Percentiles rank a stretch among this genome's conserved stretches.
Evolutionary conservation across 208 protist genomes (phyloP).

Genomic region (Trypanosoma brucei): DNA sequence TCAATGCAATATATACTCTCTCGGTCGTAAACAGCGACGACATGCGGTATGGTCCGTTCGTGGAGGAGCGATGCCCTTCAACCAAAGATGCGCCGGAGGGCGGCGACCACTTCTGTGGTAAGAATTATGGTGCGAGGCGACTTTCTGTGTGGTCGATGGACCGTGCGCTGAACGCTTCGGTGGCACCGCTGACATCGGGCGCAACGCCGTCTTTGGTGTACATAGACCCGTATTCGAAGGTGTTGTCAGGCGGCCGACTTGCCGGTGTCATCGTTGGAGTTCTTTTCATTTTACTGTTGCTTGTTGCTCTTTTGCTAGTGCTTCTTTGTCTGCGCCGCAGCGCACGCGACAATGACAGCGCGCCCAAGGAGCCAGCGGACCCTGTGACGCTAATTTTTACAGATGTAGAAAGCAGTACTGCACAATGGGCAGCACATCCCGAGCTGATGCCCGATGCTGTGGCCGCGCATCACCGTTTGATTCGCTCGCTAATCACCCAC

Average conservation of each 20-base stretch:
- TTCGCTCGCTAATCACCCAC: conserved; percentile 42
- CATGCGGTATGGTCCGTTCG: conserved; percentile 27
- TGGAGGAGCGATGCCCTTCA: not conserved
- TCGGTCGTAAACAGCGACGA: conserved; percentile 20
- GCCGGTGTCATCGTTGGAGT: not conserved
- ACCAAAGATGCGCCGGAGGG: not conserved
- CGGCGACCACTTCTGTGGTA: not conserved
- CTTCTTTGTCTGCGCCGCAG: not conserved
- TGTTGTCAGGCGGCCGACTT: not conserved
- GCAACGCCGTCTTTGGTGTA: not conserved
- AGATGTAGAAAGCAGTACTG: conserved; percentile 72
- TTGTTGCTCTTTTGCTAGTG: not conserved
- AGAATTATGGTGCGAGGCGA: not conserved
- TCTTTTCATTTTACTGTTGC: not conserved
- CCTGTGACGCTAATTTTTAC: conserved; percentile 63
- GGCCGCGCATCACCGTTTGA: conserved; percentile 49
- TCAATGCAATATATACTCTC: conserved; percentile 9
- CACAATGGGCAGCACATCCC: conserved; percentile 50
- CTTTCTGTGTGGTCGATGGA: not conserved
- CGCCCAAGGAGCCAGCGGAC: conserved; percentile 26
- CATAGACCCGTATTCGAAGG: not conserved
- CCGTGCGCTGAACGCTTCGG: not conserved
- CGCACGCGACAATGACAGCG: not conserved
- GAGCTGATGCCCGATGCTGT: conserved; percentile 51
- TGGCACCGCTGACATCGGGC: not conserved